Conservation (phyloP, 2,329 filamentous ascomycete genomes). For the Exophiala viscosa region DNA sequence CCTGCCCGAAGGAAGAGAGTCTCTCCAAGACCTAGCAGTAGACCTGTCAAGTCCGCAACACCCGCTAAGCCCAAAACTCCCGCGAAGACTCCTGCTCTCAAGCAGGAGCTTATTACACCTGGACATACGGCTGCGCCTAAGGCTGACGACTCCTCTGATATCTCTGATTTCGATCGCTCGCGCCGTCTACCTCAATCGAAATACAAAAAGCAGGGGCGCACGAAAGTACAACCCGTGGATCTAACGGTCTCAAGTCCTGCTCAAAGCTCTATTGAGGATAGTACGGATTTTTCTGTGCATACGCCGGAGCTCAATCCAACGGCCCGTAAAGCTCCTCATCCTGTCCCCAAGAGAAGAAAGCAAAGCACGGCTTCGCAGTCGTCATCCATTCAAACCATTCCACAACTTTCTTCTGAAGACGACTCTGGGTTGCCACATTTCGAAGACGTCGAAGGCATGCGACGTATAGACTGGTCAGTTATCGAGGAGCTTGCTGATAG, state of each 20-base stretch:
- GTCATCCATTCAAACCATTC: not conserved
- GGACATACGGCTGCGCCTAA: not conserved
- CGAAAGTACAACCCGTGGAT: slow-evolving; percentile 29
- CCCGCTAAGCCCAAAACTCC: not conserved
- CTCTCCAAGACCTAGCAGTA: too few relatives aligned
- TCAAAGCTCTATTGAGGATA: slow-evolving; percentile 5
- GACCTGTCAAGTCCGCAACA: not conserved
- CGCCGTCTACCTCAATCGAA: slow-evolving; percentile 14
- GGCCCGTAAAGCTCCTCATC: slow-evolving; percentile 3
- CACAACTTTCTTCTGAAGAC: slow-evolving; percentile 1
- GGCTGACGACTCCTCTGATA: slow-evolving; percentile 10
- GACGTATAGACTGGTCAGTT: slow-evolving; percentile 33
- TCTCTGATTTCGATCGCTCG: slow-evolving; percentile 12
- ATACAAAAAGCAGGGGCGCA: slow-evolving; percentile 8
- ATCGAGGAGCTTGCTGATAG: slow-evolving; percentile 35
- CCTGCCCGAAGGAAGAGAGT: slow-evolving; percentile 4
- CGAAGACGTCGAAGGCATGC: slow-evolving; percentile 31
- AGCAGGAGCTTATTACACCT: not conserved
- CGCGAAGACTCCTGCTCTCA: not conserved
- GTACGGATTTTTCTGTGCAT: slow-evolving; percentile 31
- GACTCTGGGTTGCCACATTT: slow-evolving; percentile 14
- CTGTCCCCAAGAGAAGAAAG: not conserved
- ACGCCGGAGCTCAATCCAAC: slow-evolving; percentile 38
- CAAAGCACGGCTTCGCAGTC: not conserved
- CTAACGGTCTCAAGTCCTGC: slow-evolving; percentile 29